Conservation (phyloP, 2,329 filamentous ascomycete genomes). For the Botrytis porri region DNA sequence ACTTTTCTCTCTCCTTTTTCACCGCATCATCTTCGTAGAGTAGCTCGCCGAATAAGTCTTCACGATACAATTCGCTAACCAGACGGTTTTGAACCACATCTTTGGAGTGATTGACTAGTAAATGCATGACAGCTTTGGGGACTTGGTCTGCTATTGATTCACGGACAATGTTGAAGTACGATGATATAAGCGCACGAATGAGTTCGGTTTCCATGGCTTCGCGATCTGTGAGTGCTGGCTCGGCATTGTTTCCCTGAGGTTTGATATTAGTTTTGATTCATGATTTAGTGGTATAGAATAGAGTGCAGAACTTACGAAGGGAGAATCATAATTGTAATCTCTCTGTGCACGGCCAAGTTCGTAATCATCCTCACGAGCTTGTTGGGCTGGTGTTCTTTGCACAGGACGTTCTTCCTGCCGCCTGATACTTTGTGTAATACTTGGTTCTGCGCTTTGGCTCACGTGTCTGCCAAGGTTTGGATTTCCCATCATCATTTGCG, state of each 20-base stretch:
- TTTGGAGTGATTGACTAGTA: slow-evolving; percentile 97
- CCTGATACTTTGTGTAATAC: slow-evolving; percentile 79
- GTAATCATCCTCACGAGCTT: slow-evolving; percentile 46
- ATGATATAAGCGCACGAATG: slow-evolving; percentile 92
- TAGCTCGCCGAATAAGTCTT: slow-evolving; percentile 84
- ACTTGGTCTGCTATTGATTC: slow-evolving; percentile 99
- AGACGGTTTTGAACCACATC: slow-evolving; percentile 96
- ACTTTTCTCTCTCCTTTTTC: slow-evolving; percentile 97
- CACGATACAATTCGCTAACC: slow-evolving; percentile 93
- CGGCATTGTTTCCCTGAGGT: slow-evolving; percentile 56
- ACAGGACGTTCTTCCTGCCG: slow-evolving; percentile 54
- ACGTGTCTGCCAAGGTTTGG: slow-evolving; percentile 60
- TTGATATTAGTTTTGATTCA: slow-evolving; percentile 18
- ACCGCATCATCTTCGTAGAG: slow-evolving; percentile 97
- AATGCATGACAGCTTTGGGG: slow-evolving; percentile 97
- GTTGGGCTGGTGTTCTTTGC: slow-evolving; percentile 47
- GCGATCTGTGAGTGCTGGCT: slow-evolving; percentile 88
- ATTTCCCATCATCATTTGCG: slow-evolving; percentile 30
- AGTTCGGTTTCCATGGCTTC: slow-evolving; percentile 97
- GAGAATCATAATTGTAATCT: slow-evolving; percentile 43
- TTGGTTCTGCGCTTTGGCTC: slow-evolving; percentile 75
- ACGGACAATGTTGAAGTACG: slow-evolving; percentile 98
- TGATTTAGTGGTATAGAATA: background rate
- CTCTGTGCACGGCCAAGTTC: slow-evolving; percentile 36
- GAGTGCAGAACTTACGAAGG: slow-evolving; percentile 45